Evolutionary conservation across 116 monocot genomes (phyloP).

Genomic region (Phalaenopsis hybrid): DNA sequence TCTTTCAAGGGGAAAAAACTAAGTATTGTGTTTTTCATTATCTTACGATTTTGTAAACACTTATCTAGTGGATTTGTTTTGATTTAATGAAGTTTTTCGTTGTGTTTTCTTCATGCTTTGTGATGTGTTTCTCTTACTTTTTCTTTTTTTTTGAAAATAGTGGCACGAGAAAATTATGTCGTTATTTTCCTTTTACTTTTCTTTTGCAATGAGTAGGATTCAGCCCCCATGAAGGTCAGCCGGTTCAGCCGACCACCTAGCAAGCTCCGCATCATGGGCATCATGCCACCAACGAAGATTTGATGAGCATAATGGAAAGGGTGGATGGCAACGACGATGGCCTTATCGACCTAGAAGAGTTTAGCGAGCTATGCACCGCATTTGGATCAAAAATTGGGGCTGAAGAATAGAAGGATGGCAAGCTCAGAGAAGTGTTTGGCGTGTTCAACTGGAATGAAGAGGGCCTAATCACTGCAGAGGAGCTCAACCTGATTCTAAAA

Average conservation of each 20-base stretch:
- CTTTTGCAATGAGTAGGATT: no score
- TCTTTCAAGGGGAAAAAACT: no score
- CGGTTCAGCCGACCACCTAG: conserved; percentile 20
- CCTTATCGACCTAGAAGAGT: conserved; percentile 31
- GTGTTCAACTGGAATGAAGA: conserved; percentile 33
- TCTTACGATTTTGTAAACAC: no score
- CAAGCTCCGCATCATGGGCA: conserved; percentile 19
- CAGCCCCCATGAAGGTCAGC: no score
- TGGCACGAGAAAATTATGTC: no score
- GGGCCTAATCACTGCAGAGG: conserved; percentile 50
- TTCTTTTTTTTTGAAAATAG: no score
- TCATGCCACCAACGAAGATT: conserved; percentile 8
- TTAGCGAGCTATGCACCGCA: conserved; percentile 20
- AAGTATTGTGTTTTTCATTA: no score
- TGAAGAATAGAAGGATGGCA: background rate
- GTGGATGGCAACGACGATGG: conserved; percentile 31
- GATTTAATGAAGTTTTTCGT: no score
- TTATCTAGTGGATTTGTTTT: no score
- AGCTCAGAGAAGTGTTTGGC: conserved; percentile 26
- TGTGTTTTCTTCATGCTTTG: no score
- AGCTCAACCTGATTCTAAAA: conserved; percentile 33
- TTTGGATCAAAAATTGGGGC: background rate
- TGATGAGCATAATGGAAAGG: conserved; percentile 17
- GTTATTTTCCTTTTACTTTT: no score
- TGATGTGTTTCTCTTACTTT: no score